Base-by-base conservation (phyloP, 139 green algal genomes). In the Gonium pectorale region DNA sequence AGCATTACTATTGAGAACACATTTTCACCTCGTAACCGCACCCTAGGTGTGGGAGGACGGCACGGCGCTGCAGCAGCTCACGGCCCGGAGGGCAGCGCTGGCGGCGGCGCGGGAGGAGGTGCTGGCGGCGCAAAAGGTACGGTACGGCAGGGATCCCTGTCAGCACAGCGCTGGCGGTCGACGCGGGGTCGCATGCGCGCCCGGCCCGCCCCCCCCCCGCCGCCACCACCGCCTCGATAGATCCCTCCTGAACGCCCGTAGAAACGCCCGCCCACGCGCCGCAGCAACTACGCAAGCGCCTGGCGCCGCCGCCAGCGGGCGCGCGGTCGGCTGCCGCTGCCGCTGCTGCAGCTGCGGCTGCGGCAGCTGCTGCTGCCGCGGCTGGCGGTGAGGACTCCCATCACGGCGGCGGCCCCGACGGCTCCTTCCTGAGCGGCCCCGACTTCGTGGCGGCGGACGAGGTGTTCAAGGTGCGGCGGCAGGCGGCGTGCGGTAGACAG, bases 1-100 rank as follows among this genome's bases (percentile, higher is more conserved):
- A 40, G 72, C 83, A 95, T n/a, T n/a, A n/a, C n/a, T n/a, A n/a
- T n/a, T n/a, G n/a, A n/a, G n/a, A n/a, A n/a, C n/a, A n/a, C n/a
- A n/a, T n/a, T n/a, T n/a, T n/a, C n/a, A n/a, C n/a, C n/a, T n/a
- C n/a, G n/a, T n/a, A n/a, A n/a, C n/a, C n/a, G n/a, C n/a, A n/a
- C n/a, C n/a, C n/a, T n/a, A n/a, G 85, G 90, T 96, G 6, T 98
- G 95, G 95, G 94, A 97, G 80, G 94, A 97, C 60, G 95, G 95
- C 2, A 67, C 81, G 17, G 94, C 94, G 21, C 92, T 96, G n/a
- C 77, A 83, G 29, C 92, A 95, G 37, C 75, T 97, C 35, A 56
- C 83, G 15, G 26, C 24, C 2, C 86, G 87, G 40, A 41, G 86
- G 80, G 59, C 70, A 11, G 85, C 68, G 5, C 46, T 98, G 43